Conservation (phyloP, 2,329 filamentous ascomycete genomes). For the Endothia cerciana region DNA sequence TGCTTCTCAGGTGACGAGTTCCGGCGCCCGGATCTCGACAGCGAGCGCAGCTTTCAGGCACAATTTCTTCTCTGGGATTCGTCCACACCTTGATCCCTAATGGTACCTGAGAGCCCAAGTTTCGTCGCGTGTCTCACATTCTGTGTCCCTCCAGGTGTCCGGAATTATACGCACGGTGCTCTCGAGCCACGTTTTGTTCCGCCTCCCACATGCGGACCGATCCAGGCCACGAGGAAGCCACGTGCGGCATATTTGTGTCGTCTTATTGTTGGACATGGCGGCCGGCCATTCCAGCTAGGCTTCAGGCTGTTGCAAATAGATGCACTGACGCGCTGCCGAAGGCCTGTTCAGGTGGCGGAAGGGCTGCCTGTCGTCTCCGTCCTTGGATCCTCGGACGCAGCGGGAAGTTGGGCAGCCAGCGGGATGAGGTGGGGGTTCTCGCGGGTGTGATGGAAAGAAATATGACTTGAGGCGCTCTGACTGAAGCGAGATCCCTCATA, state of each 20-base stretch:
- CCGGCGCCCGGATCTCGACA: neutral
- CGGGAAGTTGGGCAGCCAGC: conserved; percentile 2
- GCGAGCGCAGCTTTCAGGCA: neutral
- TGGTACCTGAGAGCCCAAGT: neutral
- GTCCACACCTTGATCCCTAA: conserved; percentile 1
- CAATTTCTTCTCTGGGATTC: neutral
- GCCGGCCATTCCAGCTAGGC: conserved; percentile 32
- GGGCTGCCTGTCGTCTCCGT: neutral
- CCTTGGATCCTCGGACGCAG: too few species aligned
- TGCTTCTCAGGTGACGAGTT: neutral
- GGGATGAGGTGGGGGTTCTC: conserved; percentile 5
- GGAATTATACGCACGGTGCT: neutral
- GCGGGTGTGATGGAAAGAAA: conserved; percentile 8
- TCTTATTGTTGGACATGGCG: conserved; percentile 33
- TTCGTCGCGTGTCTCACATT: conserved; percentile 22
- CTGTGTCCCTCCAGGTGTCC: conserved; percentile 19
- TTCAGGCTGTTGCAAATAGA: conserved; percentile 24
- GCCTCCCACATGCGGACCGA: conserved; percentile 16
- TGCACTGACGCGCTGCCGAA: conserved; percentile 21
- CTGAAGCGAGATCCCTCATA: conserved; percentile 1
- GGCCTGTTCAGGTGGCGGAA: conserved; percentile 20
- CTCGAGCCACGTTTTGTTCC: conserved; percentile 15
- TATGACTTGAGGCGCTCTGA: conserved; percentile 3
- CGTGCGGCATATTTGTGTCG: conserved; percentile 15
- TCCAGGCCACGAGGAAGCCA: conserved; percentile 29